Base-by-base conservation (phyloP, 495 filamentous ascomycete genomes). In the Penicillium taxi region DNA sequence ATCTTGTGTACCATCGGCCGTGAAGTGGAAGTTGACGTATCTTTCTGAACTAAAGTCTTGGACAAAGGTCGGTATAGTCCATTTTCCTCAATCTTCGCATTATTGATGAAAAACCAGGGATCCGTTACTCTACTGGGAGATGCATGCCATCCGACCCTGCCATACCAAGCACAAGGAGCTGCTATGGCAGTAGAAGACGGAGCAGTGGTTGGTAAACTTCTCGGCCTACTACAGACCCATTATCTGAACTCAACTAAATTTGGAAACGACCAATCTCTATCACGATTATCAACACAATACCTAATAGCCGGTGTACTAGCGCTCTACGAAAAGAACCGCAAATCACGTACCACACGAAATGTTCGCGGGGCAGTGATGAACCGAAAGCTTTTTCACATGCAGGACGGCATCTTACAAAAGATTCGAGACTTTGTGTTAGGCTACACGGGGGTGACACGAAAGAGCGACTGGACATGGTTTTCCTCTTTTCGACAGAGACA, bases 21-120 rank as follows among this genome's bases (percentile, higher is more conserved):
- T 35, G 37, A 80, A 79, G 42, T 82, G 78, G 78, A 69, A 72
- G 32, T 59, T 82, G 1, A 72, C 68, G 41, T 70, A 78, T 38
- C 56, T 72, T 5, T 49, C 61, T 1, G 64, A 64, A 18, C 50
- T 76, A 2, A 40, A 63, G 7, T 56, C 44, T 6, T 80, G 74
- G 53, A 46, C 42, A 4, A 47, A 33, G 71, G 60, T 65, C 5
- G 63, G 66, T 27, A 47, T 60, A 4, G 4, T 1, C 5, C n/a
- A n/a, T n/a, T n/a, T n/a, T n/a, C 22, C 13, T 23, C 8, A n/a
- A 19, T 2, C 12, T 16, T 3, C 13, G 17, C 0, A 22, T 11
- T 9, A 13, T 21, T 35, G 16, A 24, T 14, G 4, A 12, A 5
- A 9, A 8, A 3, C 14, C 6, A 62, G 66, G 26, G 69, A 49